Evolutionary conservation across 2,329 filamentous ascomycete species (phyloP).

Genomic region (Alternaria sp.): DNA sequence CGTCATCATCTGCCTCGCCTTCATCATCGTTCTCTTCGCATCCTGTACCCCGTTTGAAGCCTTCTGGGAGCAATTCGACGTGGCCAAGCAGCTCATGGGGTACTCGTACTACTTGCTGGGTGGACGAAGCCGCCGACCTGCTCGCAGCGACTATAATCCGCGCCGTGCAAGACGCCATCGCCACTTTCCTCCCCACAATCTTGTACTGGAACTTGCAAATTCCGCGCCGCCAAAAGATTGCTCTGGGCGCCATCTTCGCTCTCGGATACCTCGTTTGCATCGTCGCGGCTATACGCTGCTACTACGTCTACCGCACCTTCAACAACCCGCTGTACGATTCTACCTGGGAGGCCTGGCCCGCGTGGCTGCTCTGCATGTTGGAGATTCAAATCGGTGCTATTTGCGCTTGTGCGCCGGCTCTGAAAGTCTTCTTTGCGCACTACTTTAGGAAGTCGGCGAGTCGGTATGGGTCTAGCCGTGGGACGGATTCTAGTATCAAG

Average conservation of each 20-base stretch:
- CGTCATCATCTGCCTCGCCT: constrained; percentile 22
- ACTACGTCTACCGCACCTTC: constrained; percentile 23
- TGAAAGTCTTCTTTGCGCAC: constrained; percentile 30
- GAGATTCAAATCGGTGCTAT: constrained; percentile 31
- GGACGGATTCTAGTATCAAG: not conserved
- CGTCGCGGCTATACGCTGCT: constrained; percentile 21
- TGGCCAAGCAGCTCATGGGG: constrained; percentile 7
- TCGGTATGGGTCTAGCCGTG: not conserved
- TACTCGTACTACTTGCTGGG: constrained; percentile 27
- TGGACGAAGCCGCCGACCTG: constrained; percentile 29
- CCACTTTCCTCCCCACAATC: constrained; percentile 26
- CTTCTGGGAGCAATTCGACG: constrained; percentile 31
- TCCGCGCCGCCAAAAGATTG: constrained; percentile 27
- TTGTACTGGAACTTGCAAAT: constrained; percentile 36
- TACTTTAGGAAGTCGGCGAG: not conserved
- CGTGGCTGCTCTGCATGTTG: constrained; percentile 23
- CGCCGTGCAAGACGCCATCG: constrained; percentile 29
- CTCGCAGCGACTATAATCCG: constrained; percentile 25
- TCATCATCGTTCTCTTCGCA: constrained; percentile 21
- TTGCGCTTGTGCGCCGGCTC: constrained; percentile 28
- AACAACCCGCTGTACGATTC: constrained; percentile 27
- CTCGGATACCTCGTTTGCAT: constrained; percentile 24
- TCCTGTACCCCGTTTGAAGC: constrained; percentile 24
- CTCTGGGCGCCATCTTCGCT: constrained; percentile 29
- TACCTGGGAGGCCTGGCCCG: constrained; percentile 27